A percentile compares a stretch with the other conserved stretches of the same genome.
phyloP scores from a whole-genome alignment of 2,329 filamentous ascomycete species.

The Botrytis tulipae region DNA sequence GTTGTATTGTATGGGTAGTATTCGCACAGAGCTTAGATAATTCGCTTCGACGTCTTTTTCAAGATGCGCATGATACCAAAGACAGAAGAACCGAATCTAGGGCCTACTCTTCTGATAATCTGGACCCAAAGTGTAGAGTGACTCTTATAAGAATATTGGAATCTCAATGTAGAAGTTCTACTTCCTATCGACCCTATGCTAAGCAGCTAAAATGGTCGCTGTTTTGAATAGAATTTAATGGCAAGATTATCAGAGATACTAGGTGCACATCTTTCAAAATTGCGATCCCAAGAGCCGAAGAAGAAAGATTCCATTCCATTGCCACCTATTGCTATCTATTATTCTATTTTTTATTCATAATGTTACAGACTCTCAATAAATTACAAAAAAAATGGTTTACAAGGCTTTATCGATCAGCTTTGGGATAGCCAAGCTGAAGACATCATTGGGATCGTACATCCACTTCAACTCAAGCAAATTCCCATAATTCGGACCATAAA shows the following conservation, averaged over 20 bases:
- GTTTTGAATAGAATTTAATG: background rate
- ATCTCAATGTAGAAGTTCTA: background rate
- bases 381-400: no score
- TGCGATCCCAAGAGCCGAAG: background rate
- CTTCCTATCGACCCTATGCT: background rate
- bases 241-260: background rate
- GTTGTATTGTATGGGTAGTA: background rate
- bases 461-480: constrained; percentile 35
- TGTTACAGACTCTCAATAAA: no score
- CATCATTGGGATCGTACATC: constrained; percentile 41
- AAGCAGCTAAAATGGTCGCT: background rate
- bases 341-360: background rate
- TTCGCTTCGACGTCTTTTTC: background rate
- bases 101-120: background rate
- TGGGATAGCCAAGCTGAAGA: constrained; percentile 41
- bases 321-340: background rate
- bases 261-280: background rate
- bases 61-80: background rate
- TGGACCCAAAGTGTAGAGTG: background rate
- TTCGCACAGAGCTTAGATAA: background rate
- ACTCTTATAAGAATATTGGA: background rate
- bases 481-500: constrained; percentile 37
- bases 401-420: background rate
- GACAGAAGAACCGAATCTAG: background rate
- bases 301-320: background rate